Percentiles rank a stretch among this genome's conserved stretches.
Conservation (phyloP, 768 basidiomycete species). For the Grammothele lineata region DNA sequence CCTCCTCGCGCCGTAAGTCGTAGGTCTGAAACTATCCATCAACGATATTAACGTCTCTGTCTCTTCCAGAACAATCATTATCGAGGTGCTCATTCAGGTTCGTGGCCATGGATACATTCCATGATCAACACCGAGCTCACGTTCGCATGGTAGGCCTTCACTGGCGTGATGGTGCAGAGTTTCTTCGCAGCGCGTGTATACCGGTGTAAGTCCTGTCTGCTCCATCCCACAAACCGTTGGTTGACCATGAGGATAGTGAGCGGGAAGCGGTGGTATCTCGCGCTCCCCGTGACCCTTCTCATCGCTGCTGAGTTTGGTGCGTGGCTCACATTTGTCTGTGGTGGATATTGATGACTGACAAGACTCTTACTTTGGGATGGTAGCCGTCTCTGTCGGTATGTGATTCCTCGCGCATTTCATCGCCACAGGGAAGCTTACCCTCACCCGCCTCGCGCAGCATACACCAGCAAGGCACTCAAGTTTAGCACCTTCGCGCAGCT, state of each 20-base stretch:
- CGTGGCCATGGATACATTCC: no score
- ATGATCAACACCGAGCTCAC: constrained; percentile 23
- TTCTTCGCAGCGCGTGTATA: constrained; percentile 18
- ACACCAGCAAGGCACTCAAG: background rate
- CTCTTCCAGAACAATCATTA: constrained; percentile 35
- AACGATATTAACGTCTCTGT: no score
- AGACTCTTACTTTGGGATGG: no score
- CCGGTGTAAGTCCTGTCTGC: constrained; percentile 8
- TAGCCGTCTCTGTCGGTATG: background rate
- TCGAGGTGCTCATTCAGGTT: constrained; percentile 55
- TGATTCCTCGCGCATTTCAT: no score
- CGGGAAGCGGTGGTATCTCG: constrained; percentile 40
- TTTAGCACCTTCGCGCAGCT: constrained; percentile 6
- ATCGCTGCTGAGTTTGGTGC: constrained; percentile 22
- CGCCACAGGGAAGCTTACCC: background rate
- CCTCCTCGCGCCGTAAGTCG: constrained; percentile 43
- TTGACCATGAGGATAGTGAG: constrained; percentile 29
- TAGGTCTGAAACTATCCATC: no score
- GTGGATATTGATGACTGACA: background rate
- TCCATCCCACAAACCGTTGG: no score
- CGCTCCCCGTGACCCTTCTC: constrained; percentile 36
- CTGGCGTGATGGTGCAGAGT: constrained; percentile 51
- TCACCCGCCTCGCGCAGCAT: background rate
- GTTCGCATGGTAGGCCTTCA: constrained; percentile 36
- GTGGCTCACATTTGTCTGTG: constrained; percentile 6